phyloP scores from a whole-genome alignment of 75 land plant genomes.

The Cunninghamia lanceolata region DNA sequence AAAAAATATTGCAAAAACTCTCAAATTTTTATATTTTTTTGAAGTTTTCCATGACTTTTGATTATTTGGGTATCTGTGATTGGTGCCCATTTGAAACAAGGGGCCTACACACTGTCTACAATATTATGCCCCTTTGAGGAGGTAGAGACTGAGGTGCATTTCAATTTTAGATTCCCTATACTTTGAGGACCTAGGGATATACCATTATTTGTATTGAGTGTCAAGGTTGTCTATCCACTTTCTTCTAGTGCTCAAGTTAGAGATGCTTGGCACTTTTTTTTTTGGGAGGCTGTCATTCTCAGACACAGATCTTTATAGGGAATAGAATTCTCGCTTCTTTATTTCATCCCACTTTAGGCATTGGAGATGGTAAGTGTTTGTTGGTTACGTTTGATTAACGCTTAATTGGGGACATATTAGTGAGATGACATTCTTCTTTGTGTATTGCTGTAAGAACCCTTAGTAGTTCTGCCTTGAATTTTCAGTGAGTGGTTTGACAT shows the following conservation, averaged over 20 bases:
- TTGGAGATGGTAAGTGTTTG: not conserved
- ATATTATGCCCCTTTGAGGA: not conserved
- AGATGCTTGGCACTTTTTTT: not conserved
- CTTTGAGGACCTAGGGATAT: not conserved
- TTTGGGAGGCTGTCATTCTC: not conserved
- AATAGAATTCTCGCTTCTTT: not conserved
- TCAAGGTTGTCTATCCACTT: not conserved
- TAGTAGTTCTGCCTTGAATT: too few species aligned
- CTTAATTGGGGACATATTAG: not conserved
- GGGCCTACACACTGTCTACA: not conserved
- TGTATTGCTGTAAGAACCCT: too few species aligned
- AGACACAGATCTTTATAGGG: not conserved
- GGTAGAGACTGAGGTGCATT: not conserved
- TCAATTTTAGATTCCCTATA: not conserved
- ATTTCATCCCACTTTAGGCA: not conserved
- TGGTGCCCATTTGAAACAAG: not conserved
- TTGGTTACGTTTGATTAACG: not conserved
- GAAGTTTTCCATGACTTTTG: not conserved
- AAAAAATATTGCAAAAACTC: not conserved
- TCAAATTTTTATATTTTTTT: not conserved
- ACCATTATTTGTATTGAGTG: not conserved
- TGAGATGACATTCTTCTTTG: not conserved
- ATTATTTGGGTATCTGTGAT: not conserved
- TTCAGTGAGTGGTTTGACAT: too few species aligned
- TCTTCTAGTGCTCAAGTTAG: not conserved